Percentiles rank a stretch among this genome's conserved stretches.
These are phyloP conservation scores for Nicotiana attenuata DNA, from an alignment of 257 asterid genomes.

Conservation along the genomic window DNA sequence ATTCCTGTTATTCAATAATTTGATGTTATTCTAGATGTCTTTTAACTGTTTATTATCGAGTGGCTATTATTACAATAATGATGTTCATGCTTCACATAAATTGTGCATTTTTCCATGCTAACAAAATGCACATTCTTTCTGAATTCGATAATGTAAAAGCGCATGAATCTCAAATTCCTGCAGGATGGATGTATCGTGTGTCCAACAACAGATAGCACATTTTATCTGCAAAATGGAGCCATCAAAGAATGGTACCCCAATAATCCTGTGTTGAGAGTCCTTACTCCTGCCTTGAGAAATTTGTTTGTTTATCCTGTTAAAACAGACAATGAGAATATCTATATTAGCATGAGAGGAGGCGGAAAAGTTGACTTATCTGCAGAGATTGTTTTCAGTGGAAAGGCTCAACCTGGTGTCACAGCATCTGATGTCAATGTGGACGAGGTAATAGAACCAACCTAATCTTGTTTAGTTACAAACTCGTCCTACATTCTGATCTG, in stretches of 20 bases:
- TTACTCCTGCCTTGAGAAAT: conserved; percentile 74
- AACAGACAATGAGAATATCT: conserved; percentile 61
- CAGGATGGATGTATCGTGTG: conserved; percentile 96
- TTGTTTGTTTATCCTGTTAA: conserved; percentile 60
- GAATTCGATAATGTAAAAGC: not conserved
- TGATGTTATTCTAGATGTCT: not conserved
- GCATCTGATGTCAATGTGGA: conserved; percentile 82
- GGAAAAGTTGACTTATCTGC: conserved; percentile 46
- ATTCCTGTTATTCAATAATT: not conserved
- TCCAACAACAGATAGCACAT: conserved; percentile 93
- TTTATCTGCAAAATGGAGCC: conserved; percentile 68
- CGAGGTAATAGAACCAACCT: conserved; percentile 47
- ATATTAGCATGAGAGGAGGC: conserved; percentile 47
- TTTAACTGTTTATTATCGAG: not conserved
- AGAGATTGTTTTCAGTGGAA: conserved; percentile 93
- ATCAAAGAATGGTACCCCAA: conserved; percentile 96
- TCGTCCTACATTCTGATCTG: not conserved
- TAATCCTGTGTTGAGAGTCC: conserved; percentile 82
- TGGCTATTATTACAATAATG: not conserved
- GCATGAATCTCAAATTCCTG: not conserved
- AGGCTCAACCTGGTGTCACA: conserved; percentile 89
- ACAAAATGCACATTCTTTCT: not conserved
- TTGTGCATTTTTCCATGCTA: not conserved
- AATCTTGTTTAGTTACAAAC: not conserved
- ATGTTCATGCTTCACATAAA: not conserved